These are phyloP conservation scores for Ganoderma boninense DNA, from an alignment of 1,284 basidiomycete species.

Conservation along the genomic window DNA sequence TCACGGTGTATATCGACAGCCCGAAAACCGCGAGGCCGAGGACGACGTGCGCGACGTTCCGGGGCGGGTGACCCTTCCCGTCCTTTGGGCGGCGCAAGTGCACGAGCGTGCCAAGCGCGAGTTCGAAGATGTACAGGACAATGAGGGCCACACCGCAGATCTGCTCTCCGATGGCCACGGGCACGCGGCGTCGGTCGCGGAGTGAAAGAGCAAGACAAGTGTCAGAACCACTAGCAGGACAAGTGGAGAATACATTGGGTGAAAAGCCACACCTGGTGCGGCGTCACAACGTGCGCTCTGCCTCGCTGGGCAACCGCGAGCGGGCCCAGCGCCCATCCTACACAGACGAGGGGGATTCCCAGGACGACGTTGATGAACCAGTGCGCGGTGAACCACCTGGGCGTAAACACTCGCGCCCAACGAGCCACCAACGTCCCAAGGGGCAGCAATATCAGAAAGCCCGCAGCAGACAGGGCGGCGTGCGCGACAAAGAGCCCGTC, in stretches of 20 bases:
- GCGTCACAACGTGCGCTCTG: slow-evolving; percentile 53
- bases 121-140: slow-evolving; percentile 61
- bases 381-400: slow-evolving; percentile 67
- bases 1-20: slow-evolving; percentile 58
- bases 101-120: slow-evolving; percentile 62
- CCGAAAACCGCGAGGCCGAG: slow-evolving; percentile 55
- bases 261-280: slow-evolving; percentile 55
- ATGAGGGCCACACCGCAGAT: slow-evolving; percentile 64
- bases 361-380: slow-evolving; percentile 55
- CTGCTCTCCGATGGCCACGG: slow-evolving; percentile 41
- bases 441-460: slow-evolving; percentile 69
- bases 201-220: not conserved
- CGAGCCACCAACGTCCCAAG: slow-evolving; percentile 65
- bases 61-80: slow-evolving; percentile 51
- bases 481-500: slow-evolving; percentile 61
- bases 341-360: slow-evolving; percentile 57
- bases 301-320: slow-evolving; percentile 55
- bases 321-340: slow-evolving; percentile 60
- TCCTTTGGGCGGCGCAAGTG: slow-evolving; percentile 52
- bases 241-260: slow-evolving; percentile 1
- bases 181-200: not conserved
- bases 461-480: slow-evolving; percentile 59
- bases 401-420: slow-evolving; percentile 63
- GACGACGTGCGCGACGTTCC: slow-evolving; percentile 58
- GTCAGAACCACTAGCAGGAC: slow-evolving; percentile 3